phyloP scores from a whole-genome alignment of 1,284 basidiomycete species.

The Rhodotorula sp. region DNA sequence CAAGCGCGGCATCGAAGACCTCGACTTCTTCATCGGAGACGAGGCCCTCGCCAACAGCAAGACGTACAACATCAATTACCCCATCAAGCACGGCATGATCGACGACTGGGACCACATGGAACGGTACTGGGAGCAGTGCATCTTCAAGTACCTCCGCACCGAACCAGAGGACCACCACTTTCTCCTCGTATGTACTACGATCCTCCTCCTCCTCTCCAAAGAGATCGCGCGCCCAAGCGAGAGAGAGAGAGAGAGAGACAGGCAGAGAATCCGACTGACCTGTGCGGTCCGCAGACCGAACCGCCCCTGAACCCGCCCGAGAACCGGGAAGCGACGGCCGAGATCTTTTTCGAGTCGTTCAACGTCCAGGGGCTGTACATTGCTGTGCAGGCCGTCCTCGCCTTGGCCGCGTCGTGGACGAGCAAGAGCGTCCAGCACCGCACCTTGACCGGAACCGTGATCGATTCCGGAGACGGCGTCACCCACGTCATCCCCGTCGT shows the following conservation, averaged over 20 bases:
- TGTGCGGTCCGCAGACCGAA: constrained; percentile 67
- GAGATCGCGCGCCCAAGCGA: too few species aligned
- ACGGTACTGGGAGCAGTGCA: constrained; percentile 96
- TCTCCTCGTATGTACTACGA: constrained; percentile 67
- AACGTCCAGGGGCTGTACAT: constrained; percentile 75
- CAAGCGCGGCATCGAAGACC: constrained; percentile 96
- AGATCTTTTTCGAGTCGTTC: constrained; percentile 85
- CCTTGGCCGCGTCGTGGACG: constrained; percentile 96
- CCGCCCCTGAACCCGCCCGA: constrained; percentile 97
- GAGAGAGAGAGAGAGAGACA: too few species aligned
- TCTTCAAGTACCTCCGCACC: constrained; percentile 98
- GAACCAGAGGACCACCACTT: constrained; percentile 99
- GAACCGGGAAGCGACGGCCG: constrained; percentile 98
- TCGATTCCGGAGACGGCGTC: constrained; percentile 98
- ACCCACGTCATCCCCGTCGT: constrained; percentile 93
- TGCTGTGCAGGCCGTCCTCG: constrained; percentile 98
- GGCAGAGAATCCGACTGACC: background rate
- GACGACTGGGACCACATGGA: constrained; percentile 99
- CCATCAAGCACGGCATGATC: constrained; percentile 96
- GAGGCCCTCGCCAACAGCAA: constrained; percentile 94
- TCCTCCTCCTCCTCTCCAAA: background rate
- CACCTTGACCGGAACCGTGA: constrained; percentile 74
- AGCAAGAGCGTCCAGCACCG: constrained; percentile 73
- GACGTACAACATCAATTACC: constrained; percentile 88
- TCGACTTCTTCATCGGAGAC: constrained; percentile 99